Percentiles rank a stretch among this genome's conserved stretches.
Conservation (phyloP, 495 filamentous ascomycete species). For the Penicillium samsonianum region DNA sequence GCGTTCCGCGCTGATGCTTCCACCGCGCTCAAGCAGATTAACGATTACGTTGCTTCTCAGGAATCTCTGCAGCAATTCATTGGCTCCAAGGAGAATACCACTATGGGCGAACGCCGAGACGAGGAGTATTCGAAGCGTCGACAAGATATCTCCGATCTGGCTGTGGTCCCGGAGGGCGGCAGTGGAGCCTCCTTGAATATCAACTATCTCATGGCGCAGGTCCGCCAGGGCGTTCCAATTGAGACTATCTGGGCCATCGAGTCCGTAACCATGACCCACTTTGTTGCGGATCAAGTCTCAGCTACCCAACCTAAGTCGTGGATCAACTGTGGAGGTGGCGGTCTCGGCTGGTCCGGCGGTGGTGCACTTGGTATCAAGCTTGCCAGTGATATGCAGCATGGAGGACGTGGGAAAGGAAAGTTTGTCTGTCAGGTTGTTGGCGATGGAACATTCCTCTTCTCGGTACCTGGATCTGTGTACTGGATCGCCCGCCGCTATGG, state of each 20-base stretch:
- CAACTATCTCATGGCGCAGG: constrained; percentile 64
- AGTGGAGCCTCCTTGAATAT: constrained; percentile 67
- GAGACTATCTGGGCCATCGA: constrained; percentile 87
- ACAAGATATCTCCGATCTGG: constrained; percentile 55
- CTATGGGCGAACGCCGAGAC: constrained; percentile 58
- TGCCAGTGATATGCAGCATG: constrained; percentile 63
- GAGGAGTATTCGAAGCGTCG: constrained; percentile 61
- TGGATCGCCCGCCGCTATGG: constrained; percentile 87
- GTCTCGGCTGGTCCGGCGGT: constrained; percentile 94
- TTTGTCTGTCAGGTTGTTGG: constrained; percentile 94
- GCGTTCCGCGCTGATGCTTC: constrained; percentile 76
- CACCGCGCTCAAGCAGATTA: constrained; percentile 72
- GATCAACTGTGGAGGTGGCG: constrained; percentile 94
- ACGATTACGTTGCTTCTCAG: constrained; percentile 55
- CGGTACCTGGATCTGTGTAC: constrained; percentile 85
- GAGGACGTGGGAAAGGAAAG: constrained; percentile 64
- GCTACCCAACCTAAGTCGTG: constrained; percentile 76
- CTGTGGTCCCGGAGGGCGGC: constrained; percentile 51
- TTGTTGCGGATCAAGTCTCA: constrained; percentile 80
- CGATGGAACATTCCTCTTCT: constrained; percentile 89
- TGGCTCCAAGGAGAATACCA: constrained; percentile 43
- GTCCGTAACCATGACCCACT: constrained; percentile 78
- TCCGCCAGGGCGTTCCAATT: constrained; percentile 65
- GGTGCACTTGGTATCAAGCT: constrained; percentile 87
- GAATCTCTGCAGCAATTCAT: constrained; percentile 46